Evolutionary conservation across 2,329 filamentous ascomycete genomes (phyloP), one percentile per base, ranked within the genome.

Genomic region (Penicillium fuscoglaucum): DNA sequence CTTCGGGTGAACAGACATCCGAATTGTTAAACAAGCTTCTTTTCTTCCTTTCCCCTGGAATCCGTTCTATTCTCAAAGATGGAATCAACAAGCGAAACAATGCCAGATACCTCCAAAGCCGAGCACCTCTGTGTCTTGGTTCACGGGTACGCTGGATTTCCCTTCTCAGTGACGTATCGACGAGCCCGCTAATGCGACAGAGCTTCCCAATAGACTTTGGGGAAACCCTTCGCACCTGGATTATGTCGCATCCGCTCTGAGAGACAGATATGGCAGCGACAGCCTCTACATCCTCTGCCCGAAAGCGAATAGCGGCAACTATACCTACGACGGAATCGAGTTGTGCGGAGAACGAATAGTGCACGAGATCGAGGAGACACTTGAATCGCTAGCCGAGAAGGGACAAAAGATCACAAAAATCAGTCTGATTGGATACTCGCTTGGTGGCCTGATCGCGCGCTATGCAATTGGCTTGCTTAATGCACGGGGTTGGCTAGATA

Each of bases 391-490:
- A 33, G 82, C 84, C 49, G 77, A 78, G 43, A 79, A 81, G 29
- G 93, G 91, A 24, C 85, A 88, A 65, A 83, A 84, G 43, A 89
- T 97, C 68, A 87, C 79, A 48, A 96, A 92, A 76, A 80, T 98
- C 63, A 96, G 92, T 72, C 81, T 98, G 41, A 83, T 93, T 44
- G 93, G 93, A 40, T 97, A 98, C 74, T 96, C 91, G 0, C 82
- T 97, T 1, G 93, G 93, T 46, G 93, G 93, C 0, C 80, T 98
- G 7, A 87, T 98, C 5, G 87, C 91, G 10, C 84, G 93, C 59
- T 98, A 96, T 78, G 89, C 90, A 2, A 83, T 96, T 57, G 93
- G 93, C 0, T 78, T 98, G 68, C 81, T 98, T 4, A 86, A 93
- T 67, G 87, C 90, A 55, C 90, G 89, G 68, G 91, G 92, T 9